These are phyloP conservation scores for Hygrophorus pudorinus DNA, from an alignment of 768 basidiomycete species.

Conservation along the genomic window DNA sequence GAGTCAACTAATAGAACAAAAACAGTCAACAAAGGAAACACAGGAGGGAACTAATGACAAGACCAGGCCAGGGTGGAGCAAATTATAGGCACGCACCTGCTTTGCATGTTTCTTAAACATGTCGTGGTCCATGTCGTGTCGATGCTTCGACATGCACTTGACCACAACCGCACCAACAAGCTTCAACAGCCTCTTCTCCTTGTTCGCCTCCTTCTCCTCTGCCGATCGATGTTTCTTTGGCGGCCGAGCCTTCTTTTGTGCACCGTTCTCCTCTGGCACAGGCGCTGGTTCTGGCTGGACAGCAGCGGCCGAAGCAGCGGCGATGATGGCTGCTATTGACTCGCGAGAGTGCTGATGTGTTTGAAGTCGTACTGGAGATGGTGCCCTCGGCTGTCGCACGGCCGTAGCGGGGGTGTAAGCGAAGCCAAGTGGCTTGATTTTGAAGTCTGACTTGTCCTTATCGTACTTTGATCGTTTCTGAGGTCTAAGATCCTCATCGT, in stretches of 20 bases:
- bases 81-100: constrained; percentile 61
- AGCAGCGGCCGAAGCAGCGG: constrained; percentile 2
- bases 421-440: constrained; percentile 3
- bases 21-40: constrained; percentile 1
- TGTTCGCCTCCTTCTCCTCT: constrained; percentile 55
- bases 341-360: background rate
- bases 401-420: background rate
- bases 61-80: too few species aligned
- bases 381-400: too few species aligned
- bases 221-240: constrained; percentile 34
- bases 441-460: constrained; percentile 1
- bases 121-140: constrained; percentile 63
- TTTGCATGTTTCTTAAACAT: constrained; percentile 92
- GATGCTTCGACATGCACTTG: constrained; percentile 85
- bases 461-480: background rate
- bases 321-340: constrained; percentile 4
- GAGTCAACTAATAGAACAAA: constrained; percentile 53
- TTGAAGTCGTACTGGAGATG: background rate
- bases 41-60: background rate
- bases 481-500: constrained; percentile 8
- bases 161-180: constrained; percentile 88
- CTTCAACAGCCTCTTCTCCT: constrained; percentile 77
- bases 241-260: constrained; percentile 26
- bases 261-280: constrained; percentile 18
- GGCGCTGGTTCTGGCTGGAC: constrained; percentile 22